Evolutionary conservation across 208 protist genomes (phyloP), one percentile per base, ranked within the genome.

Genomic region (Trypanosoma rangeli): DNA sequence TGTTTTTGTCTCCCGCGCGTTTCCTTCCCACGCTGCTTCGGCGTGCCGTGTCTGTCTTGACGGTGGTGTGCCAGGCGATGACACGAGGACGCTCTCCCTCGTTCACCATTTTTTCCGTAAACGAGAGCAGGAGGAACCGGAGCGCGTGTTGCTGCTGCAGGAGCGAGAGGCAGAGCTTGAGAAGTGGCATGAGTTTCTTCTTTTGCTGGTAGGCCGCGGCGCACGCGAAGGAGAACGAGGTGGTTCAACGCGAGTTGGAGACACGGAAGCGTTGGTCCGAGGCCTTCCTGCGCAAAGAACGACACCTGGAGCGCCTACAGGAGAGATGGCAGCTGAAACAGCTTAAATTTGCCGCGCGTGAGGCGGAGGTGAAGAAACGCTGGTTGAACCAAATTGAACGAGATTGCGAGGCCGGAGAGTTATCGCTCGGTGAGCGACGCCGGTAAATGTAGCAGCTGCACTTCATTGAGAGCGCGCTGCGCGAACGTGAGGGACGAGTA

Each of bases 371-470:
- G 0, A 56, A 55, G 33, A 59, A n/a, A 39, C 55, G 37, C 12
- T 28, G 26, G 39, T 15, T 31, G 3, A 29, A 8, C 18, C 60
- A 66, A 46, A 10, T 60, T 9, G 67, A 64, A 35, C 48, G 48
- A 12, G 59, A 72, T 18, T 56, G 67, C 16, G 37, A 37, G 58
- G 35, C 56, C 12, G 55, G 50, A 10, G 48, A 57, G 5, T 31
- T 59, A 31, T 64, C 67, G n/a, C 9, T 72, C 12, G 33, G 37
- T 0, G 67, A 72, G 39, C 53, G 67, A n/a, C 12, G 60, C 29
- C 33, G 67, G 29, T 48, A 56, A 7, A 8, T 72, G 33, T 31
- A 72, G 39, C 26, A 66, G 60, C 60, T 72, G 31, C 55, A 72
- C 24, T 39, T 37, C 28, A 64, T 73, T 33, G 68, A 73, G 24